Conservation (phyloP, 129 eudicot species). For the Escallonia rubra region DNA sequence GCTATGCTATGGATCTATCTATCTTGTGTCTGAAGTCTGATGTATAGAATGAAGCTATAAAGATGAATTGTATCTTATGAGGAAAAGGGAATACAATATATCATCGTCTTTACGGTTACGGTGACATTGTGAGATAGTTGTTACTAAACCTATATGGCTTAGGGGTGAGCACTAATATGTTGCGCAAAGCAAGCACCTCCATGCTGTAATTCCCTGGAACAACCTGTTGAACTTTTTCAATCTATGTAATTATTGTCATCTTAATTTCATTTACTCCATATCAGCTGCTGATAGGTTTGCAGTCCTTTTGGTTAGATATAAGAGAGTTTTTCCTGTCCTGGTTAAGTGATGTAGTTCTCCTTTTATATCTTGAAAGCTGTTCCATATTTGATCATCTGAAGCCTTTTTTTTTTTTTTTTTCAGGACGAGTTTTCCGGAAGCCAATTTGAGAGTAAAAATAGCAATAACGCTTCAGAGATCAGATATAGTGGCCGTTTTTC, state of each 20-base stretch:
- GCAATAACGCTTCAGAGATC: slow-evolving; percentile 18
- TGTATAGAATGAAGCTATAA: too few species aligned
- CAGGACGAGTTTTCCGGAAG: slow-evolving; percentile 55
- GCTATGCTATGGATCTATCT: too few species aligned
- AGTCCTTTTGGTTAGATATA: not conserved
- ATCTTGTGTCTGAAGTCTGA: too few species aligned
- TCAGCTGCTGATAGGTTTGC: not conserved
- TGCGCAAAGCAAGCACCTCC: not conserved
- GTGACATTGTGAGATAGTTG: too few species aligned
- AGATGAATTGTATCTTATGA: too few species aligned
- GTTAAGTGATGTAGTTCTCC: not conserved
- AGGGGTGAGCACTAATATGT: too few species aligned
- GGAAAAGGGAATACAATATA: too few species aligned
- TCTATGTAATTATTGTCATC: not conserved
- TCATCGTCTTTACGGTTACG: too few species aligned
- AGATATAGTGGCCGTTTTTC: slow-evolving; percentile 6
- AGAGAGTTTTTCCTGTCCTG: not conserved
- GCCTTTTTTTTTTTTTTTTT: slow-evolving; percentile 1
- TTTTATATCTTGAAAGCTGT: not conserved
- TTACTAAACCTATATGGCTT: too few species aligned
- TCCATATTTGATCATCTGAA: too few species aligned
- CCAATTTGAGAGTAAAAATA: slow-evolving; percentile 13
- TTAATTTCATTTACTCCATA: not conserved
- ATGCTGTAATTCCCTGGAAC: not conserved
- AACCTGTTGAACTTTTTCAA: not conserved